phyloP scores from a whole-genome alignment of 1,139 yeast genomes.

The Spathaspora sp. region DNA sequence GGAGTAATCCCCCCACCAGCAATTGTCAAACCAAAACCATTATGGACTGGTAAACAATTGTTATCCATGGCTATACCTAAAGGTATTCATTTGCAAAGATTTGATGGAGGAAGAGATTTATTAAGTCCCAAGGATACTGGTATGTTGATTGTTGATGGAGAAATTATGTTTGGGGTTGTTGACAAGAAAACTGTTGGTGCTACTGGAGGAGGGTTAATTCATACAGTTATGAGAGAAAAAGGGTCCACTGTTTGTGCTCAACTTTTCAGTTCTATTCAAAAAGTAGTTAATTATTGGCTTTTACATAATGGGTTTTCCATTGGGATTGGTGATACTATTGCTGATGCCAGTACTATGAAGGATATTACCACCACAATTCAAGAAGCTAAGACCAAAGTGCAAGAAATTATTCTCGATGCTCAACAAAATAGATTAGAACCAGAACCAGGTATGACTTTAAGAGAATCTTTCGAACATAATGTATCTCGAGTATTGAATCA shows the following conservation, averaged over 20 bases:
- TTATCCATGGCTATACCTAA: conserved; percentile 89
- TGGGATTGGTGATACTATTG: conserved; percentile 99
- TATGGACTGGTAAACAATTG: conserved; percentile 98
- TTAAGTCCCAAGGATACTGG: conserved; percentile 87
- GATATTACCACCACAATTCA: conserved; percentile 90
- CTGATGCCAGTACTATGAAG: conserved; percentile 94
- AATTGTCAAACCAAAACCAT: conserved; percentile 87
- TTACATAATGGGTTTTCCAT: conserved; percentile 96
- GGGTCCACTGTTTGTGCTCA: conserved; percentile 90
- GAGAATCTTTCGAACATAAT: conserved; percentile 97
- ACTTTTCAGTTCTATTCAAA: conserved; percentile 89
- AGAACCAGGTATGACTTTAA: conserved; percentile 98
- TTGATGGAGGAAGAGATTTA: conserved; percentile 86
- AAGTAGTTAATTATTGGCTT: conserved; percentile 94
- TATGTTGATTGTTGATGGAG: conserved; percentile 90
- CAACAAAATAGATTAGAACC: conserved; percentile 86
- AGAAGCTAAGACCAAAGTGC: conserved; percentile 90
- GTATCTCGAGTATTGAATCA: conserved; percentile 94
- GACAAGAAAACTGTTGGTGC: conserved; percentile 98
- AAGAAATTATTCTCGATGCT: conserved; percentile 88
- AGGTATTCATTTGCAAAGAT: conserved; percentile 91
- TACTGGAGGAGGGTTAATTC: conserved; percentile 96
- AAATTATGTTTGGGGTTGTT: conserved; percentile 94
- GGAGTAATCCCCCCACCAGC: conserved; percentile 99
- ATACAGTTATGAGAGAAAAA: conserved; percentile 95